Conservation (phyloP, 495 filamentous ascomycete genomes). For the Jackrogersella minutella region DNA sequence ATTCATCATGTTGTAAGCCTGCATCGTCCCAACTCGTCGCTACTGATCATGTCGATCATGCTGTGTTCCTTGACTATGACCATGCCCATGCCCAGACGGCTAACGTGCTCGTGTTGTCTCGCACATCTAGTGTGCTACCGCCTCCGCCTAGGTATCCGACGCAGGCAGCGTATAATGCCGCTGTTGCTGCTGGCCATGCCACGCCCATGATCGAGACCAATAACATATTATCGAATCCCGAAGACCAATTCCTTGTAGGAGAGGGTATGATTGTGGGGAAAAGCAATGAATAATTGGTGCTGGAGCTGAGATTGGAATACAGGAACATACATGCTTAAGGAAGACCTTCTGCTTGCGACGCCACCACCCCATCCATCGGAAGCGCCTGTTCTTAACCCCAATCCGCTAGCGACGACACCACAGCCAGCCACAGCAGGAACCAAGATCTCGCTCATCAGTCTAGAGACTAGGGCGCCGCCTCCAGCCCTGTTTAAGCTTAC, state of each 20-base stretch:
- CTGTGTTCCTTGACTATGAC: conserved; percentile 10
- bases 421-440: conserved; percentile 83
- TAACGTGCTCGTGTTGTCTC: conserved; percentile 13
- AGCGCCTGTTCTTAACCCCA: conserved; percentile 81
- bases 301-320: conserved; percentile 24
- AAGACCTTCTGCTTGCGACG: conserved; percentile 90
- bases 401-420: conserved; percentile 85
- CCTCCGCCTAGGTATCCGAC: conserved; percentile 85
- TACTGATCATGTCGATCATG: background rate
- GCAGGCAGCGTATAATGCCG: conserved; percentile 69
- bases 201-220: conserved; percentile 87
- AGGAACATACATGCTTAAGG: conserved; percentile 89
- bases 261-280: conserved; percentile 69
- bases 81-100: conserved; percentile 3
- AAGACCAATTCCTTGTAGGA: conserved; percentile 85
- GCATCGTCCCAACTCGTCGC: background rate
- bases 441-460: conserved; percentile 78
- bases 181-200: conserved; percentile 67
- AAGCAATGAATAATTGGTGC: background rate
- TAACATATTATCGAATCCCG: conserved; percentile 81
- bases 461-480: conserved; percentile 68
- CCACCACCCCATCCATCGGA: conserved; percentile 96
- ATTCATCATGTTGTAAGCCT: conserved; percentile 44
- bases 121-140: conserved; percentile 72
- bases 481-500: conserved; percentile 61